phyloP scores from a whole-genome alignment of 129 eudicot genomes.

The Chrysanthemum lavandulifolium region DNA sequence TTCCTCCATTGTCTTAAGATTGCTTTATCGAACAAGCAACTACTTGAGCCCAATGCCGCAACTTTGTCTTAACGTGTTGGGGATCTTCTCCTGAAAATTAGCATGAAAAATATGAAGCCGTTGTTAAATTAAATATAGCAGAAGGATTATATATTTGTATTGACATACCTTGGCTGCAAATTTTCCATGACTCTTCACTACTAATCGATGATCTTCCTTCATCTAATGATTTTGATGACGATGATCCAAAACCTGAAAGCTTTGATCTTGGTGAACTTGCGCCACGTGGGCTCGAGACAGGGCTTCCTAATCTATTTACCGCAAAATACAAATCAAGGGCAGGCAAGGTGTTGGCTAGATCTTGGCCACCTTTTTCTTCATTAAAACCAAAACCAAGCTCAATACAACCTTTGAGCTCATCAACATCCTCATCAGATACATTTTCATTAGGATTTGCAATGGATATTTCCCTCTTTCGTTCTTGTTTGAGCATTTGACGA shows the following conservation, averaged over 20 bases:
- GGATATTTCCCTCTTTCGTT: slow-evolving; percentile 24
- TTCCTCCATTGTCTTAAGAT: slow-evolving; percentile 7
- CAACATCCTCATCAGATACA: slow-evolving; percentile 46
- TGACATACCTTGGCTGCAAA: slow-evolving; percentile 42
- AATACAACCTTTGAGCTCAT: slow-evolving; percentile 57
- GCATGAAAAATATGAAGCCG: neutral
- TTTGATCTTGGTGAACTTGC: slow-evolving; percentile 27
- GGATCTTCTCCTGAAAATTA: slow-evolving; percentile 43
- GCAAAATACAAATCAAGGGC: slow-evolving; percentile 60
- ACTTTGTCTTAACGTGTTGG: slow-evolving; percentile 40
- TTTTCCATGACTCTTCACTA: slow-evolving; percentile 47
- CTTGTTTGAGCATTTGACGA: slow-evolving; percentile 34
- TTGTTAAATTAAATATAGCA: neutral
- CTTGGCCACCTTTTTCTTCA: slow-evolving; percentile 49
- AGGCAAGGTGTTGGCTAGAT: slow-evolving; percentile 43
- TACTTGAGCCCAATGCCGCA: slow-evolving; percentile 55
- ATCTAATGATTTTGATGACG: slow-evolving; percentile 25
- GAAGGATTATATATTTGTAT: neutral
- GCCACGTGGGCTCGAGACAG: slow-evolving; percentile 36
- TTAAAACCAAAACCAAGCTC: slow-evolving; percentile 53
- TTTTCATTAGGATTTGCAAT: slow-evolving; percentile 14
- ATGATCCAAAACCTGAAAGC: slow-evolving; percentile 17
- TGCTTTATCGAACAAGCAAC: slow-evolving; percentile 47
- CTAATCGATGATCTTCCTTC: slow-evolving; percentile 18
- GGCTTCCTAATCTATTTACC: slow-evolving; percentile 48